Evolutionary conservation across 352 stramenopile genomes (phyloP).

Genomic region (Globisporangium lucens): DNA sequence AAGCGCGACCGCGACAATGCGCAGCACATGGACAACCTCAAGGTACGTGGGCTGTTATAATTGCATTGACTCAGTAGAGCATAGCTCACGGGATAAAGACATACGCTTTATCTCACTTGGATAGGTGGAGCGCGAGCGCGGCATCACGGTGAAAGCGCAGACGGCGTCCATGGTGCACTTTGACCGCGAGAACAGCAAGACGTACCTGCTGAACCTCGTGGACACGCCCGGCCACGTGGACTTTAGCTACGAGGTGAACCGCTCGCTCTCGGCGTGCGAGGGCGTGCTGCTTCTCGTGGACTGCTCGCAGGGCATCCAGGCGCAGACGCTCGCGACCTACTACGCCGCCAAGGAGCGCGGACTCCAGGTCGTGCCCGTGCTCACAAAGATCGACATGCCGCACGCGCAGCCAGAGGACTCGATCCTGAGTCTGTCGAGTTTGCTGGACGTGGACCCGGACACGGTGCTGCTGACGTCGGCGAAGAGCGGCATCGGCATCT

Average conservation of each 20-base stretch:
- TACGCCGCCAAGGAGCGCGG: constrained; percentile 95
- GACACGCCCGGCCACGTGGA: constrained; percentile 98
- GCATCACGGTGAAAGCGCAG: constrained; percentile 99
- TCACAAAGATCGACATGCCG: constrained; percentile 98
- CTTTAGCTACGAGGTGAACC: constrained; percentile 98
- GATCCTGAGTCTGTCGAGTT: constrained; percentile 72
- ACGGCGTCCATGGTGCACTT: constrained; percentile 96
- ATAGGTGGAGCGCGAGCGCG: constrained; percentile 95
- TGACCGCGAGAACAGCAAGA: constrained; percentile 42
- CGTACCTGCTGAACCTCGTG: constrained; percentile 96
- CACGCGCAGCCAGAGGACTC: constrained; percentile 92
- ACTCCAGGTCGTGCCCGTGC: constrained; percentile 93
- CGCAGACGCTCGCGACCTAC: constrained; percentile 97
- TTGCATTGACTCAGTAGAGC: background rate
- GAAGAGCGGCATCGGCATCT: constrained; percentile 92
- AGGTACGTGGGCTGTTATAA: constrained; percentile 27
- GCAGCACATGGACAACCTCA: constrained; percentile 91
- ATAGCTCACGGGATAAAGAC: background rate
- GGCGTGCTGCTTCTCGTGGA: constrained; percentile 98
- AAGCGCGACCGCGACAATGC: constrained; percentile 79
- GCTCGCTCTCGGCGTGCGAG: constrained; percentile 95
- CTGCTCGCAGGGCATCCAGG: constrained; percentile 96
- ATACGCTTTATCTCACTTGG: background rate
- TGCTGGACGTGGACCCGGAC: constrained; percentile 92
- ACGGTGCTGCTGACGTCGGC: constrained; percentile 94